These are phyloP conservation scores for Aspergillus luchuensis DNA, from an alignment of 2,329 filamentous ascomycete genomes.

Conservation along the genomic window DNA sequence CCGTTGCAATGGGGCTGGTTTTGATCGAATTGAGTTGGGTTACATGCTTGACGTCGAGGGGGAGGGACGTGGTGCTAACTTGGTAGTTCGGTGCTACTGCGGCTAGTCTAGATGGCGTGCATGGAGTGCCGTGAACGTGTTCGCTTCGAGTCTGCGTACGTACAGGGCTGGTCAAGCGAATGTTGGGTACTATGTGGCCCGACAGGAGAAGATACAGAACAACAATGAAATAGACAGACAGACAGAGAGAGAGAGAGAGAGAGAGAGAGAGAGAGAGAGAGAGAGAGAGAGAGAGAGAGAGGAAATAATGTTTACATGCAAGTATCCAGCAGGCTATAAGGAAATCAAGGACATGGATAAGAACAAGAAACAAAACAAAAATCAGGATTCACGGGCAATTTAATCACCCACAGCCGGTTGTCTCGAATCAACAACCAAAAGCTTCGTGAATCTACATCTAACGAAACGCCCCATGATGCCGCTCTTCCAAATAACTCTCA, in stretches of 20 bases:
- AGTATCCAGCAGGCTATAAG: neutral
- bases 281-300: neutral
- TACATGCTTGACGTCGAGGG: slow-evolving; percentile 20
- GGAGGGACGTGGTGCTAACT: neutral
- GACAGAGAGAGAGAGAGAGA: neutral
- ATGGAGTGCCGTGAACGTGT: neutral
- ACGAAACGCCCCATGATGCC: slow-evolving; percentile 33
- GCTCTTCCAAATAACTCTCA: neutral
- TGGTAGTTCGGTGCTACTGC: slow-evolving; percentile 1
- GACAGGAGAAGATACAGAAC: neutral
- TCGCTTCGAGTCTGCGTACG: neutral
- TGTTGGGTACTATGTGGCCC: neutral
- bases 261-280: neutral
- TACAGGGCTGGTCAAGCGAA: neutral
- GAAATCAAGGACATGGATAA: neutral
- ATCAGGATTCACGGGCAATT: neutral
- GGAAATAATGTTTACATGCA: neutral
- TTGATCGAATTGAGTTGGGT: slow-evolving; percentile 8
- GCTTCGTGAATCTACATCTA: slow-evolving; percentile 23
- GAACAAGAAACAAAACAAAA: neutral
- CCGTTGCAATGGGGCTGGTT: slow-evolving; percentile 23
- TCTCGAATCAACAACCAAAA: slow-evolving; percentile 9
- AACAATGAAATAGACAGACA: neutral
- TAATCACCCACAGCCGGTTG: neutral
- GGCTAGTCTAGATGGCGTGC: neutral